Base-by-base conservation (phyloP, 2,329 filamentous ascomycete species). In the Colletotrichum musicola region DNA sequence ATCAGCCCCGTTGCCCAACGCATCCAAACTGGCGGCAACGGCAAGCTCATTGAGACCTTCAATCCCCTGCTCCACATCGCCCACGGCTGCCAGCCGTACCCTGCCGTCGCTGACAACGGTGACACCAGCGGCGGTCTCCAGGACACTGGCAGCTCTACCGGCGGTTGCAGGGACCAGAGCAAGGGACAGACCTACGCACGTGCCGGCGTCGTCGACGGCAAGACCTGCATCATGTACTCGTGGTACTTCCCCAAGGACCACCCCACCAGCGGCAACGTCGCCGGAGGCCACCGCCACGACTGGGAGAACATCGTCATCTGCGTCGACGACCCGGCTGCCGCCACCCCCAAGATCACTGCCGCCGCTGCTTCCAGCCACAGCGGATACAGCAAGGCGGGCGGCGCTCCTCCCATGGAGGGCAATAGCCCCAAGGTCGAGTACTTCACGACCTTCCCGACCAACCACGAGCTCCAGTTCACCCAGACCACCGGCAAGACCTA, bases 231-330 rank as follows among this genome's bases (percentile, higher is more conserved):
- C 70, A 81, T 83, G 80, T 83, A 82, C 72, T 73, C 79, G 5
- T 83, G 81, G 82, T 84, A 83, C 72, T 77, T 82, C 72, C 83
- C 83, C 56, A 84, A 85, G 75, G 82, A 84, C 66, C 74, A 79
- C 69, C 80, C 82, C 10, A 74, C 72, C 30, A 49, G 64, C 0
- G 80, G 78, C 0, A 4, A 67, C 12, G 18, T 30, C 14, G 16
- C 75, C 47, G 76, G 81, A 3, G 75, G 76, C 44, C 80, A 83
- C 65, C 78, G 81, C 6, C 78, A 82, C 68, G 81, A 83, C 71
- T 82, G 80, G 80, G 80, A 82, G 71, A 76, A 73, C 57, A 70
- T 73, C 16, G 74, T 82, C 4, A 72, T 82, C 16, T 75, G 73
- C 74, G 58, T 81, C 54, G 69, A 78, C 63, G 72, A 72, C 57